phyloP scores from a whole-genome alignment of 106 monocot species.

The Amphibolis antarctica region DNA sequence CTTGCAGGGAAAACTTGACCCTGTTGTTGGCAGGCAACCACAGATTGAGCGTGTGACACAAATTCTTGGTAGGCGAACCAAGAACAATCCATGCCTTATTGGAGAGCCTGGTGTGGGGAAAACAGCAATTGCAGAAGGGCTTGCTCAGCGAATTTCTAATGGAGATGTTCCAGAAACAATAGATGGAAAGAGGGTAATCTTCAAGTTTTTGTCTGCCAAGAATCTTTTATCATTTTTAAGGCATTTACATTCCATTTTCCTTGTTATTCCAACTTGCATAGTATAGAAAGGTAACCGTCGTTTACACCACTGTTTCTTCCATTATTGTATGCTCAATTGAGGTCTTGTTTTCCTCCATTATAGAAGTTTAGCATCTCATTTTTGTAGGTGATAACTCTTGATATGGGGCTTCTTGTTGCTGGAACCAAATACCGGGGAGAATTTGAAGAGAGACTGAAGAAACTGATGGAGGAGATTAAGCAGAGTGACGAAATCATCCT shows the following conservation, averaged over 20 bases:
- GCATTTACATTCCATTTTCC: neutral
- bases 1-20: conserved; percentile 32
- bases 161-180: conserved; percentile 40
- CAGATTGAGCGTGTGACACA: conserved; percentile 36
- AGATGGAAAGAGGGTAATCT: conserved; percentile 26
- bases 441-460: conserved; percentile 40
- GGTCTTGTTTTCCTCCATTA: neutral
- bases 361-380: neutral
- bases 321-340: neutral
- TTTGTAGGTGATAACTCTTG: conserved; percentile 25
- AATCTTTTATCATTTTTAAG: neutral
- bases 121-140: conserved; percentile 38
- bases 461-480: conserved; percentile 34
- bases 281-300: too few species aligned
- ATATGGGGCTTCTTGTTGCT: conserved; percentile 37
- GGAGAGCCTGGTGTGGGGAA: conserved; percentile 43
- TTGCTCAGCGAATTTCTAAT: conserved; percentile 26
- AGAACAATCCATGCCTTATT: conserved; percentile 37
- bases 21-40: conserved; percentile 28
- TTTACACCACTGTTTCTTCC: too few species aligned
- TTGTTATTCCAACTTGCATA: neutral
- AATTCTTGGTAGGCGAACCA: conserved; percentile 34
- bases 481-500: conserved; percentile 30
- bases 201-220: neutral
- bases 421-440: conserved; percentile 32